These are phyloP conservation scores for Dothidotthia symphoricarpi DNA, from an alignment of 2,329 filamentous ascomycete genomes.

Conservation along the genomic window DNA sequence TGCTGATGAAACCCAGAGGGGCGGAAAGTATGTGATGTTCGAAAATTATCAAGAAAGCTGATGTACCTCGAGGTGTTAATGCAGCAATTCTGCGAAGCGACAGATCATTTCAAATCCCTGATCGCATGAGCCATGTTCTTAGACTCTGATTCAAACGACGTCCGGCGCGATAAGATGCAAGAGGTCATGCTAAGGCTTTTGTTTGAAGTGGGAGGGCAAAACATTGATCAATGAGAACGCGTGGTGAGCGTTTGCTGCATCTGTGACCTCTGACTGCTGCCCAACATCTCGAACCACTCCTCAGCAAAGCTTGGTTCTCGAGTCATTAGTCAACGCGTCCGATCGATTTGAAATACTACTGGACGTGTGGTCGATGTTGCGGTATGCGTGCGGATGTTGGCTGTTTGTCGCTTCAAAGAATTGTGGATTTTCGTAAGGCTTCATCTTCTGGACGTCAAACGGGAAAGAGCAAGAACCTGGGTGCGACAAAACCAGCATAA, in stretches of 20 bases:
- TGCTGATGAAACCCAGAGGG: background rate
- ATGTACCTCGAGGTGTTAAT: background rate
- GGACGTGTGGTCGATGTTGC: background rate
- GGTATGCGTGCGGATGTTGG: background rate
- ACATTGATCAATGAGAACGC: conserved; percentile 7
- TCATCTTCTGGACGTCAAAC: too few species aligned
- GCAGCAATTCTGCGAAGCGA: too few species aligned
- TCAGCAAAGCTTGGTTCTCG: background rate
- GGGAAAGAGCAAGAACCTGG: too few species aligned
- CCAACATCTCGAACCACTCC: background rate
- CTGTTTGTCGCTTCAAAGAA: background rate
- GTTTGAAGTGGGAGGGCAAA: background rate
- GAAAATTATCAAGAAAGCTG: background rate
- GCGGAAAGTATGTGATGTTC: background rate
- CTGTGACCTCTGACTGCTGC: conserved; percentile 2
- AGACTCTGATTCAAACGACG: conserved; percentile 1
- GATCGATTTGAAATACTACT: background rate
- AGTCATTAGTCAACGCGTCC: background rate
- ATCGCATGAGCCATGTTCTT: background rate
- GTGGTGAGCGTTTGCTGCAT: conserved; percentile 14
- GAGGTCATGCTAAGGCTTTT: background rate
- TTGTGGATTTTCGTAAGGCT: too few species aligned
- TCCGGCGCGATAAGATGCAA: background rate
- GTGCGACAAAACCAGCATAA: too few species aligned
- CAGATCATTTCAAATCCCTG: too few species aligned